A percentile compares a stretch with the other conserved stretches of the same genome.
Conservation (phyloP, 768 basidiomycete species). For the Hemileccinum impolitum region DNA sequence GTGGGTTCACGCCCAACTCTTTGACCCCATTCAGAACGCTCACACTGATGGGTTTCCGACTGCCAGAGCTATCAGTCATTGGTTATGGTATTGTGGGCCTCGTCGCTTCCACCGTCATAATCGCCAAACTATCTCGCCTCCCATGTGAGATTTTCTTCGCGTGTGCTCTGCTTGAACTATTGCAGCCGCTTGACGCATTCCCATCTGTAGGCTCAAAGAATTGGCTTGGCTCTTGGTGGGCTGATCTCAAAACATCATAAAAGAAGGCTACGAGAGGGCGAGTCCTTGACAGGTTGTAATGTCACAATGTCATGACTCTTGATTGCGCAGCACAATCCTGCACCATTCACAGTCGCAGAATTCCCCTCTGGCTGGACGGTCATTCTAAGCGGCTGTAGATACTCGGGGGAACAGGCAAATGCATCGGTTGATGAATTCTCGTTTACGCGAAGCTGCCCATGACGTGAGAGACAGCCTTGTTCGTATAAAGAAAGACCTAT, state of each 20-base stretch:
- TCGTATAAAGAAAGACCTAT: neutral
- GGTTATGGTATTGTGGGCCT: neutral
- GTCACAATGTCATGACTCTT: too few species aligned
- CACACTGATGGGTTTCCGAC: neutral
- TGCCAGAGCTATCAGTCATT: neutral
- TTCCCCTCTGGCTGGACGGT: neutral
- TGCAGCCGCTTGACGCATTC: neutral
- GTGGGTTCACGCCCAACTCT: too few species aligned
- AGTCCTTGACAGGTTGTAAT: neutral
- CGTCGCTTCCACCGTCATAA: neutral
- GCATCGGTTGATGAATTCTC: conserved; percentile 6
- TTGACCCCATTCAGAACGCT: too few species aligned
- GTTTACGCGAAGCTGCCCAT: neutral
- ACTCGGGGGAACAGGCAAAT: conserved; percentile 5
- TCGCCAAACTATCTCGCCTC: neutral
- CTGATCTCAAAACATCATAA: neutral
- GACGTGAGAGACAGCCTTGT: neutral
- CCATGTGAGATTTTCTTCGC: neutral
- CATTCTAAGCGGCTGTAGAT: neutral
- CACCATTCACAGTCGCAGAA: conserved; percentile 1
- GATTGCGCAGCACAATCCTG: neutral
- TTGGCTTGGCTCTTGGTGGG: conserved; percentile 11
- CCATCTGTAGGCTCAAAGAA: neutral
- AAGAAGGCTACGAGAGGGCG: neutral
- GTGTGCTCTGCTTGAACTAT: neutral